Evolutionary conservation across 148 eudicot species (phyloP).

Genomic region (Suaeda aralocaspica): DNA sequence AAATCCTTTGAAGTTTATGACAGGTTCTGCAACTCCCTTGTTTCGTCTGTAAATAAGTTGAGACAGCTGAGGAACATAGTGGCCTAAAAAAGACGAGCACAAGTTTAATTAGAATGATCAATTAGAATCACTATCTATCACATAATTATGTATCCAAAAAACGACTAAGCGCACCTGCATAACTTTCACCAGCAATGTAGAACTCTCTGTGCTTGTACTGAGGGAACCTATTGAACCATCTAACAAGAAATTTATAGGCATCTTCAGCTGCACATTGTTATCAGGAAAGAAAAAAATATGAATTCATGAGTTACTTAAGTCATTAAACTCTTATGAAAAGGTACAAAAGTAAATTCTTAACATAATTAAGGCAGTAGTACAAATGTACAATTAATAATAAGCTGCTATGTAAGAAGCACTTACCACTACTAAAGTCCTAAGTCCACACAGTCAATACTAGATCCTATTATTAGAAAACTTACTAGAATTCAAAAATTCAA

Average conservation of each 20-base stretch:
- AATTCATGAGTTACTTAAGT: neutral
- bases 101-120: neutral
- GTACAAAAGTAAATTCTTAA: slow-evolving; percentile 14
- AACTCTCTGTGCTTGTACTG: slow-evolving; percentile 88
- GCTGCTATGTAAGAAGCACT: slow-evolving; percentile 1
- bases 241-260: slow-evolving; percentile 62
- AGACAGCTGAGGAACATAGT: slow-evolving; percentile 88
- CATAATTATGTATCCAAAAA: neutral
- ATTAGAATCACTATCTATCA: neutral
- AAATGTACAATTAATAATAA: too few species aligned
- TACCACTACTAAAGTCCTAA: too few species aligned
- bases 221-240: slow-evolving; percentile 87
- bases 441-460: neutral
- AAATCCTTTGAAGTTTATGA: slow-evolving; percentile 83
- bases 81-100: slow-evolving; percentile 41
- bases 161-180: slow-evolving; percentile 52
- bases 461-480: slow-evolving; percentile 8
- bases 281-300: slow-evolving; percentile 12
- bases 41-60: slow-evolving; percentile 65
- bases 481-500: neutral
- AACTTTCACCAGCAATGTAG: slow-evolving; percentile 94
- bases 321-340: neutral
- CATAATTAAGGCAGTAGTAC: neutral
- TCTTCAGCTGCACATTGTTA: slow-evolving; percentile 64
- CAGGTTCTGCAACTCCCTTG: slow-evolving; percentile 61